Percentiles rank a stretch among this genome's conserved stretches.
phyloP scores from a whole-genome alignment of 306 rosid genomes.

The Clitoria ternatea region DNA sequence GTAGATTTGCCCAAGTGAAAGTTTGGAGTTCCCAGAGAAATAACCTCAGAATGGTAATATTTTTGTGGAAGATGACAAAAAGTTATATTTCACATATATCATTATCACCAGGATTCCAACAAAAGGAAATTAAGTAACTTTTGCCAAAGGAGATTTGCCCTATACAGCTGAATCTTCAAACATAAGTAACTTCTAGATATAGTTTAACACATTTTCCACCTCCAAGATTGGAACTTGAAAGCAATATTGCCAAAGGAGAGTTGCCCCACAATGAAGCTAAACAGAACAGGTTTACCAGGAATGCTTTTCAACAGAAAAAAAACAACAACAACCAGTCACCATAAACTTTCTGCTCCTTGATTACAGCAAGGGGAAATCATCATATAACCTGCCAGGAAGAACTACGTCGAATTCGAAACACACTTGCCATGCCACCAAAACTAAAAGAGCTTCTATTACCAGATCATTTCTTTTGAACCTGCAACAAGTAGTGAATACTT shows the following conservation, averaged over 20 bases:
- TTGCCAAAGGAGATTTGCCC: conserved; percentile 97
- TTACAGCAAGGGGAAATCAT: conserved; percentile 23
- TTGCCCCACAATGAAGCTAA: conserved; percentile 52
- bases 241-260: conserved; percentile 81
- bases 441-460: conserved; percentile 28
- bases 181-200: background rate
- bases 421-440: conserved; percentile 27
- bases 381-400: conserved; percentile 18
- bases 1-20: conserved; percentile 45
- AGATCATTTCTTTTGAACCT: conserved; percentile 45
- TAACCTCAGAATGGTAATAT: conserved; percentile 22
- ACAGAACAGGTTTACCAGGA: conserved; percentile 17
- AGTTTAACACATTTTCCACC: conserved; percentile 28
- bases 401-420: conserved; percentile 7
- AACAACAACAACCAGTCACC: conserved; percentile 29
- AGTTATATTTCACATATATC: conserved; percentile 7
- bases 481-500: conserved; percentile 38
- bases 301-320: conserved; percentile 30
- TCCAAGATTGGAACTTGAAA: conserved; percentile 30
- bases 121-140: conserved; percentile 35
- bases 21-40: conserved; percentile 27
- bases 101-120: conserved; percentile 32
- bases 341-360: conserved; percentile 36
- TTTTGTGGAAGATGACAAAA: conserved; percentile 14
- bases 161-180: conserved; percentile 38